These are phyloP conservation scores for Aureobasidium vineae DNA, from an alignment of 2,329 filamentous ascomycete genomes.

Conservation along the genomic window DNA sequence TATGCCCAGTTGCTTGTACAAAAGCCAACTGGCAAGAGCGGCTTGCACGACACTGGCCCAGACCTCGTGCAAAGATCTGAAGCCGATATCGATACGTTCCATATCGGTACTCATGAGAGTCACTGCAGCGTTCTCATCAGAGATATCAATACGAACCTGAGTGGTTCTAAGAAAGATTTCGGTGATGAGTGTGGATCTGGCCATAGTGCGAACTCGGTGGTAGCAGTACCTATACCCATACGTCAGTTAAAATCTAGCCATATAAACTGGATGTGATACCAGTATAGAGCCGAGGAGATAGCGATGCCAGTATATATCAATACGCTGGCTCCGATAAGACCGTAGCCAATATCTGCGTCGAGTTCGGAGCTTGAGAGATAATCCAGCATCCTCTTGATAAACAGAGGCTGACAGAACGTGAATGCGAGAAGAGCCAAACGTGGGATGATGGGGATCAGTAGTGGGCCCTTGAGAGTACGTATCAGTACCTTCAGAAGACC, in stretches of 20 bases:
- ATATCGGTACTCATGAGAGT: conserved; percentile 28
- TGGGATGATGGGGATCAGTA: neutral
- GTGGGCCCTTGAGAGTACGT: neutral
- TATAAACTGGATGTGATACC: neutral
- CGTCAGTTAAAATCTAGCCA: neutral
- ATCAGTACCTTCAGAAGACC: neutral
- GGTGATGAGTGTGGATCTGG: conserved; percentile 16
- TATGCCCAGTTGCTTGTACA: conserved; percentile 25
- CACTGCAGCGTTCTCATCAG: conserved; percentile 20
- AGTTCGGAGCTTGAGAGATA: neutral
- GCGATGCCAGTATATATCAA: neutral
- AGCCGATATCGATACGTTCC: conserved; percentile 15
- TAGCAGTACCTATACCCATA: neutral
- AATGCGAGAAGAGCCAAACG: neutral
- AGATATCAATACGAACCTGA: neutral
- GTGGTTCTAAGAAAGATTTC: conserved; percentile 23
- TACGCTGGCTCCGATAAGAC: neutral
- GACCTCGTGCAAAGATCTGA: conserved; percentile 25
- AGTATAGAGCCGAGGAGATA: neutral
- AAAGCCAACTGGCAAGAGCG: conserved; percentile 20
- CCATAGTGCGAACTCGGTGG: neutral
- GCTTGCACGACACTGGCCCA: conserved; percentile 24
- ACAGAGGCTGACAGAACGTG: neutral
- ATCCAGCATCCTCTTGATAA: neutral
- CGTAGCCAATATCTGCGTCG: neutral